Evolutionary conservation across 306 rosid genomes (phyloP).

Genomic region (Acacia crassicarpa): DNA sequence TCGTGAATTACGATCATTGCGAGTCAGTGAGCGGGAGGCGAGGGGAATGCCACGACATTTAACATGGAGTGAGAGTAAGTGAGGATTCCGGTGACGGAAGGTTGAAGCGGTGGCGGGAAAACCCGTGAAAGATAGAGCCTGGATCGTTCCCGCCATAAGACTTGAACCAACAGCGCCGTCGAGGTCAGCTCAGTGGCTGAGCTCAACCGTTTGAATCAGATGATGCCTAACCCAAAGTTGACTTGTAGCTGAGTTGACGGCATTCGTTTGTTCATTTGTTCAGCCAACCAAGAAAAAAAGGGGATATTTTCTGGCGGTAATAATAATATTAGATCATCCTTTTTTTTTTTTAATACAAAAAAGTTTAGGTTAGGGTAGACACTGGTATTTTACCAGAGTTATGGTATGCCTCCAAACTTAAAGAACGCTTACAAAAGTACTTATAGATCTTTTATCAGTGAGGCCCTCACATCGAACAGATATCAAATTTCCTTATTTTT

Average conservation of each 20-base stretch:
- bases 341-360: too few relatives aligned
- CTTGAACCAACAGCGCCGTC: neutral
- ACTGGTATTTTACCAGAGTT: too few relatives aligned
- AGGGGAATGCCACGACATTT: conserved; percentile 8
- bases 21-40: conserved; percentile 19
- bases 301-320: neutral
- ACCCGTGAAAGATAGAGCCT: conserved; percentile 40
- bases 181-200: conserved; percentile 21
- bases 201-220: neutral
- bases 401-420: too few relatives aligned
- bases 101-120: conserved; percentile 37
- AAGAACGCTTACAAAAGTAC: too few relatives aligned
- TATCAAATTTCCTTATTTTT: too few relatives aligned
- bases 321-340: neutral
- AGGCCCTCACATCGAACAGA: too few relatives aligned
- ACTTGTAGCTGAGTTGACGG: neutral
- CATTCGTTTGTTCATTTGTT: too few relatives aligned
- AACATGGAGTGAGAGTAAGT: neutral
- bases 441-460: too few relatives aligned
- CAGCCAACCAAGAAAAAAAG: too few relatives aligned
- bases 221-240: neutral
- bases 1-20: conserved; percentile 19
- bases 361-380: too few relatives aligned
- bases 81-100: conserved; percentile 21
- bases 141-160: conserved; percentile 59